Conservation (phyloP, 208 protist genomes). For the Novymonas esmeraldas region DNA sequence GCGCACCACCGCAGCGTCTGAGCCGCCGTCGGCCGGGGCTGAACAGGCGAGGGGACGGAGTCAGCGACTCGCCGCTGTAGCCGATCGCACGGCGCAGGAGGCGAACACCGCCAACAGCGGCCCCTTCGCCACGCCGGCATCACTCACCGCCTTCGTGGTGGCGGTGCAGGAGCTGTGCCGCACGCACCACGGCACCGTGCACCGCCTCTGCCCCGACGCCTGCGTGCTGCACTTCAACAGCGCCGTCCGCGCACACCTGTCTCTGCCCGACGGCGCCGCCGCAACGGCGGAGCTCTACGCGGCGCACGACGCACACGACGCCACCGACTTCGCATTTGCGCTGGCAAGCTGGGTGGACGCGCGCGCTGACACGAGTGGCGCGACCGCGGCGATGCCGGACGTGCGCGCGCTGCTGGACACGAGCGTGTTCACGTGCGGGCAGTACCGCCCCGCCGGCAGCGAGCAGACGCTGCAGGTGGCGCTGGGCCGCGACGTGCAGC, state of each 20-base stretch:
- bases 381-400: constrained; percentile 1
- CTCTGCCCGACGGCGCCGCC: neutral
- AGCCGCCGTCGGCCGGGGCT: too few species aligned
- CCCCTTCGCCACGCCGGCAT: constrained; percentile 11
- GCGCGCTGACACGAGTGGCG: neutral
- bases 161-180: constrained; percentile 11
- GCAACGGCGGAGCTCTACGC: constrained; percentile 4
- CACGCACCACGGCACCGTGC: constrained; percentile 22
- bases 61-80: constrained; percentile 9
- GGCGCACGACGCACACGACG: constrained; percentile 16
- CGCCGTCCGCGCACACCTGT: constrained; percentile 15
- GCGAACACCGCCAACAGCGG: constrained; percentile 19
- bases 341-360: constrained; percentile 14
- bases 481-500: constrained; percentile 33
- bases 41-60: too few species aligned
- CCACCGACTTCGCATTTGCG: constrained; percentile 17
- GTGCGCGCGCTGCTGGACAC: constrained; percentile 31
- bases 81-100: constrained; percentile 1
- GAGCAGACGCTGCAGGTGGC: constrained; percentile 26
- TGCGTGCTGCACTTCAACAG: constrained; percentile 29
- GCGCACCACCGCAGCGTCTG: too few species aligned
- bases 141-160: constrained; percentile 18
- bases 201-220: constrained; percentile 14
- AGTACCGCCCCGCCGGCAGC: constrained; percentile 12
- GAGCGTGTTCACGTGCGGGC: constrained; percentile 25